phyloP scores from a whole-genome alignment of 495 filamentous ascomycete genomes.

The Penicillium herquei region DNA sequence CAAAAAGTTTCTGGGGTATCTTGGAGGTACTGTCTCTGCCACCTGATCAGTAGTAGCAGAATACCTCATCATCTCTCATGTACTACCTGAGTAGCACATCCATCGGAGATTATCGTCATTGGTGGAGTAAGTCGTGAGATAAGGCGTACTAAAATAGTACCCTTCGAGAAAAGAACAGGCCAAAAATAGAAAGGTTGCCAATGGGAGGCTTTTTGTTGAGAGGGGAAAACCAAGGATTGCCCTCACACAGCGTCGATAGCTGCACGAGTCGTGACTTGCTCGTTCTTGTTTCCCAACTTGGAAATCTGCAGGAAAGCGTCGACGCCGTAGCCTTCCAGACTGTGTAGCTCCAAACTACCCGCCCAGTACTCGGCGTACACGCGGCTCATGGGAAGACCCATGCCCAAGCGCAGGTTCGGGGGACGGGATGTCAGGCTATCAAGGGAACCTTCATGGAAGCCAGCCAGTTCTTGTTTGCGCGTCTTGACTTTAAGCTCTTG shows the following conservation, averaged over 20 bases:
- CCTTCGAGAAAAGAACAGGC: background rate
- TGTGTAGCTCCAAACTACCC: slow-evolving; percentile 87
- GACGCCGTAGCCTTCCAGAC: slow-evolving; percentile 93
- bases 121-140: background rate
- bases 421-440: slow-evolving; percentile 74
- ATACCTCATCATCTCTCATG: too few species aligned
- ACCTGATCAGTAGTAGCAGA: too few species aligned
- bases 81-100: too few species aligned
- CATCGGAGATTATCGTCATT: background rate
- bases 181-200: background rate
- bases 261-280: slow-evolving; percentile 86
- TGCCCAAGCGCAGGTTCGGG: slow-evolving; percentile 85
- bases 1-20: too few species aligned
- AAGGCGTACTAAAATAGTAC: background rate
- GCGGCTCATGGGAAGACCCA: slow-evolving; percentile 89
- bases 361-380: slow-evolving; percentile 99
- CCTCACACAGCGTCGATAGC: slow-evolving; percentile 82
- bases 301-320: slow-evolving; percentile 97
- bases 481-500: slow-evolving; percentile 66
- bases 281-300: slow-evolving; percentile 97
- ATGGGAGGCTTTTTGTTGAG: too few species aligned
- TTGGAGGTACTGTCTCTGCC: too few species aligned
- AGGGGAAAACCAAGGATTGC: too few species aligned
- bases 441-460: slow-evolving; percentile 62
- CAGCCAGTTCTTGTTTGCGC: slow-evolving; percentile 24